Base-by-base conservation (phyloP, 371 early-diverging fungal genomes). In the Mucor ambiguus region DNA sequence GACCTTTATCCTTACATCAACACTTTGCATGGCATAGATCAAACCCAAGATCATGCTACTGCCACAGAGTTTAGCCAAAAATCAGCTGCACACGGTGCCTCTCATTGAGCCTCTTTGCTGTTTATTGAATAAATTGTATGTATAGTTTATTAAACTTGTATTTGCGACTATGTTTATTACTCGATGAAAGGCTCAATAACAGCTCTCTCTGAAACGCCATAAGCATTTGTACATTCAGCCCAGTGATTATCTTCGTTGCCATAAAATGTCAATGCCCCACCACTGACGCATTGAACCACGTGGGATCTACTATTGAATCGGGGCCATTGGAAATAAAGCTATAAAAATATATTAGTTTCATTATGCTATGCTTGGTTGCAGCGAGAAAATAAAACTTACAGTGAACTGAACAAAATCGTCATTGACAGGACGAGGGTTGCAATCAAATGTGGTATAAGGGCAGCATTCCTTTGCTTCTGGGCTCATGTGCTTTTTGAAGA, bases 1-100 rank as follows among this genome's bases (percentile, higher is more conserved):
- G 72, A 72, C 38, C 62, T 72, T 49, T 63, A 60, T 20, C 68
- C 68, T 14, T 67, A 56, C 30, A 64, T 71, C 29, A 67, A 64
- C 22, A 61, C 67, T 26, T 57, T 71, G 28, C 29, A 64, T 29
- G 6, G 26, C 12, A 4, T 49, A 24, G 49, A 49, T 24, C 24
- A 11, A 49, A 24, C 22, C 11, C 24, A 49, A 14, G 14, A 49
- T 8, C 26, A 26, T 49, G 5, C 22, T 11, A 24, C 49, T 22
- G 26, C 26, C 22, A 24, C 49, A 24, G 26, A 24, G 24, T 24
- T 24, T 12, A 12, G 24, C 10, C 49, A 9, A 60, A 29, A 5
- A 28, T 8, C 20, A n/a, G n/a, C 37, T 24, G 63, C 63, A 44
- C 26, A 33, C 44, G 49, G 26, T 9, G 22, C 49, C 49, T 49